Evolutionary conservation across 2,329 filamentous ascomycete genomes (phyloP).

Genomic region (Macrophomina tecta): DNA sequence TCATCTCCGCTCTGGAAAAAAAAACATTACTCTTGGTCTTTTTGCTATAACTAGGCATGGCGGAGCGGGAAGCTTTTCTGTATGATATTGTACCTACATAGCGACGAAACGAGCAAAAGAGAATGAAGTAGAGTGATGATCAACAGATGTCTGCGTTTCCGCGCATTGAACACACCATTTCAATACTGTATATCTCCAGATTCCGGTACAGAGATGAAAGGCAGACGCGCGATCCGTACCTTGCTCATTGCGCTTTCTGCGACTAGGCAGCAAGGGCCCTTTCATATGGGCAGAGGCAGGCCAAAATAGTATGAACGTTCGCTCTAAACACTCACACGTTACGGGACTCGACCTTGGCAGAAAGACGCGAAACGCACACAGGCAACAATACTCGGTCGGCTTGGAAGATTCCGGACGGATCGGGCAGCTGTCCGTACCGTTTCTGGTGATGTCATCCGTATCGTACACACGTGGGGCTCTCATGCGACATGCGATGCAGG

Average conservation of each 20-base stretch:
- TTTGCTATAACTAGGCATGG: slow-evolving; percentile 39
- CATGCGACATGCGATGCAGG: slow-evolving; percentile 1
- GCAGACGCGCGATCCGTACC: too few relatives aligned
- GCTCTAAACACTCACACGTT: too few relatives aligned
- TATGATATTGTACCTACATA: slow-evolving; percentile 31
- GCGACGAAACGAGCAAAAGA: slow-evolving; percentile 8
- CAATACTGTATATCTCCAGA: too few relatives aligned
- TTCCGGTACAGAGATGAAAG: too few relatives aligned
- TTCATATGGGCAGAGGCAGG: too few relatives aligned
- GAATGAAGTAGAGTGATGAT: slow-evolving; percentile 11
- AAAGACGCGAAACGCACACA: background rate
- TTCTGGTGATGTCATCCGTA: slow-evolving; percentile 16
- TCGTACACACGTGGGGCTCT: slow-evolving; percentile 1
- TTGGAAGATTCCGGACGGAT: slow-evolving; percentile 5
- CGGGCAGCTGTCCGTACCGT: slow-evolving; percentile 8
- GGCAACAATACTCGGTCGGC: background rate
- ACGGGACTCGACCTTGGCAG: too few relatives aligned
- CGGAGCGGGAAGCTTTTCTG: slow-evolving; percentile 41
- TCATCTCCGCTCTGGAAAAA: slow-evolving; percentile 42
- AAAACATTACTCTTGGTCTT: slow-evolving; percentile 30
- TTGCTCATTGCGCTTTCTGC: too few relatives aligned
- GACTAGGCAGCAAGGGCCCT: too few relatives aligned
- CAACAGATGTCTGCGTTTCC: background rate
- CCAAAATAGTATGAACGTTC: too few relatives aligned
- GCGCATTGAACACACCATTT: too few relatives aligned